These are phyloP conservation scores for Phytophthora pinifolia DNA, from an alignment of 352 stramenopile species.

Conservation along the genomic window DNA sequence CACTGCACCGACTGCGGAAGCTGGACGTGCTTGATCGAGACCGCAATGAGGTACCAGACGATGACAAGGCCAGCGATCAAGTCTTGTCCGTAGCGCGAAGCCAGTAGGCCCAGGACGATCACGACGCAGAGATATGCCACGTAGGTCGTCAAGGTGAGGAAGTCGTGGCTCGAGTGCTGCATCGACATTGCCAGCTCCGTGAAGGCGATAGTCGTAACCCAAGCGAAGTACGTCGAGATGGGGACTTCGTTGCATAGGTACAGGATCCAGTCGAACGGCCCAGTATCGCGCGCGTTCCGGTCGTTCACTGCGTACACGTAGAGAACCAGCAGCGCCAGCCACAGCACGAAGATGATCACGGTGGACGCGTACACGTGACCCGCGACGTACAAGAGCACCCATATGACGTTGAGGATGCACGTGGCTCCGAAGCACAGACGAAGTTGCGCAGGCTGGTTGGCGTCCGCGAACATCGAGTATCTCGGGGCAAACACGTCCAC, in stretches of 20 bases:
- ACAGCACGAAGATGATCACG: conserved; percentile 66
- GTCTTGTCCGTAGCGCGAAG: conserved; percentile 64
- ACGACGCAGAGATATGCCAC: conserved; percentile 62
- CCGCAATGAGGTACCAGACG: conserved; percentile 72
- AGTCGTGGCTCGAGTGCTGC: conserved; percentile 53
- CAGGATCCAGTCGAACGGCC: conserved; percentile 57
- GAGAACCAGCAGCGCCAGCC: conserved; percentile 69
- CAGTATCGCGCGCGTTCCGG: conserved; percentile 44
- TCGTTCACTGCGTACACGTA: conserved; percentile 85
- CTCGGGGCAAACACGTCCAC: conserved; percentile 68
- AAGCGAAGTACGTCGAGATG: conserved; percentile 78
- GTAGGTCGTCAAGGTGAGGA: conserved; percentile 59
- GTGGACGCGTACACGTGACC: conserved; percentile 57
- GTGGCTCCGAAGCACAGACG: conserved; percentile 64
- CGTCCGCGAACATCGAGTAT: conserved; percentile 71
- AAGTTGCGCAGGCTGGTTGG: conserved; percentile 62
- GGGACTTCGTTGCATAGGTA: conserved; percentile 78
- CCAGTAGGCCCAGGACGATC: conserved; percentile 60
- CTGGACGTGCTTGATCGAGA: conserved; percentile 55
- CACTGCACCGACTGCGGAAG: conserved; percentile 44
- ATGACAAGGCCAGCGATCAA: conserved; percentile 55
- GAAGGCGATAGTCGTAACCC: conserved; percentile 71
- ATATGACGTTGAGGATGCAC: conserved; percentile 67
- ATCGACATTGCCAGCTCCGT: conserved; percentile 69
- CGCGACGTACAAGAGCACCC: conserved; percentile 61